Conservation (phyloP, 106 monocot species). For the Dendrobium chrysotoxum region DNA sequence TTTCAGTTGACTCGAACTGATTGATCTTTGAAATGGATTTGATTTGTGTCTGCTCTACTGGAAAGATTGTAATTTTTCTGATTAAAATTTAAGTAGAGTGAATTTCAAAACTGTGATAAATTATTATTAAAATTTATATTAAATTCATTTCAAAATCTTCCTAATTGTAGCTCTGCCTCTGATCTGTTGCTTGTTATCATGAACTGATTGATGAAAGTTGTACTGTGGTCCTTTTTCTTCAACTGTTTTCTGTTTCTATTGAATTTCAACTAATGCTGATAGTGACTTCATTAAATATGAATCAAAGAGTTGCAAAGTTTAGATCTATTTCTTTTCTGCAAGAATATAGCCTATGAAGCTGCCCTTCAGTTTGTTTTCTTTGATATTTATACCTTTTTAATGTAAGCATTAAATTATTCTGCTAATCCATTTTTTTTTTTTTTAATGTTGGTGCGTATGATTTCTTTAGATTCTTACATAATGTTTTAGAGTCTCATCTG, state of each 20-base stretch:
- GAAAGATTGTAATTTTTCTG: not conserved
- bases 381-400: not conserved
- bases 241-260: not conserved
- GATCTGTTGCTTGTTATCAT: too few species aligned
- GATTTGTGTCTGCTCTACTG: not conserved
- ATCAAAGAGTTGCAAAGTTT: not conserved
- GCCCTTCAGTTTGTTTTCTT: not conserved
- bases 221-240: not conserved
- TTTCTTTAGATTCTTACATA: not conserved
- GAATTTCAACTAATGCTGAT: not conserved
- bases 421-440: too few species aligned
- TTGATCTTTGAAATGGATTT: not conserved
- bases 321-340: not conserved
- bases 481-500: not conserved
- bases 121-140: too few species aligned
- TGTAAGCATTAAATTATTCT: too few species aligned
- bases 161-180: too few species aligned
- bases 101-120: too few species aligned
- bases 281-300: not conserved
- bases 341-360: not conserved
- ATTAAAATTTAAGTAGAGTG: not conserved
- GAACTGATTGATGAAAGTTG: not conserved
- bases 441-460: not conserved
- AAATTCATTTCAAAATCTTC: too few species aligned
- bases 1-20: too few species aligned